Evolutionary conservation across 805 yeast species (phyloP).

Genomic region (Metschnikowia vanudenii): DNA sequence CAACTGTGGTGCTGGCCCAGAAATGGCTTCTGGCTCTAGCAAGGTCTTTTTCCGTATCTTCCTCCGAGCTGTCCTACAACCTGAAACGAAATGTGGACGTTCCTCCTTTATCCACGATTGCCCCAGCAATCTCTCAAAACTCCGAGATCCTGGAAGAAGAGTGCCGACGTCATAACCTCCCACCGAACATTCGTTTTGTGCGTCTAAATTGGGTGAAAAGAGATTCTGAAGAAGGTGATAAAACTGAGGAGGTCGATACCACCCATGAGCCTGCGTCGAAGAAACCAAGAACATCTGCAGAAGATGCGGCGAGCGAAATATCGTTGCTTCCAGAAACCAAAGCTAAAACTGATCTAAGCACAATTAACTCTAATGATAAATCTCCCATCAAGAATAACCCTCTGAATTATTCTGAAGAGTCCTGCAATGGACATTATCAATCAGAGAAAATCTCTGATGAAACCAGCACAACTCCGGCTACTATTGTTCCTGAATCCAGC

Average conservation of each 20-base stretch:
- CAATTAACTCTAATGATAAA: not conserved
- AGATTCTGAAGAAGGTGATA: not conserved
- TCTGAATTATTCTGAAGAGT: not conserved
- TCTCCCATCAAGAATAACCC: not conserved
- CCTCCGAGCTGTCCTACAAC: constrained; percentile 10
- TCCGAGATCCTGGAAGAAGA: constrained; percentile 10
- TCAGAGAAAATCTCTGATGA: not conserved
- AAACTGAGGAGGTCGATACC: not conserved
- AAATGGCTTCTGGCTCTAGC: constrained; percentile 18
- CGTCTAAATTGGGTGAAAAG: constrained; percentile 11
- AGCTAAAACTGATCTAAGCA: not conserved
- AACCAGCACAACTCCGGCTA: not conserved
- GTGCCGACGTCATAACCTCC: constrained; percentile 13
- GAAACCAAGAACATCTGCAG: not conserved
- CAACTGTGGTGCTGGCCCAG: constrained; percentile 14
- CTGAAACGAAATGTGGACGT: constrained; percentile 1
- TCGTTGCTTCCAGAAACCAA: not conserved
- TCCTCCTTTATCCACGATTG: not conserved
- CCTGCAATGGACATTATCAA: not conserved
- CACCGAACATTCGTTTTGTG: constrained; percentile 16
- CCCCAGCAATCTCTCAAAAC: not conserved
- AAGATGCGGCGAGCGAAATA: not conserved
- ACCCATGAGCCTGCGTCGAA: not conserved
- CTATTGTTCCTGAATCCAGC: not conserved
- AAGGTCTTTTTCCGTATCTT: constrained; percentile 14